Percentiles rank a stretch among this genome's conserved stretches.
Evolutionary conservation across 2,329 filamentous ascomycete genomes (phyloP).

Genomic region (Microdochium nivale): DNA sequence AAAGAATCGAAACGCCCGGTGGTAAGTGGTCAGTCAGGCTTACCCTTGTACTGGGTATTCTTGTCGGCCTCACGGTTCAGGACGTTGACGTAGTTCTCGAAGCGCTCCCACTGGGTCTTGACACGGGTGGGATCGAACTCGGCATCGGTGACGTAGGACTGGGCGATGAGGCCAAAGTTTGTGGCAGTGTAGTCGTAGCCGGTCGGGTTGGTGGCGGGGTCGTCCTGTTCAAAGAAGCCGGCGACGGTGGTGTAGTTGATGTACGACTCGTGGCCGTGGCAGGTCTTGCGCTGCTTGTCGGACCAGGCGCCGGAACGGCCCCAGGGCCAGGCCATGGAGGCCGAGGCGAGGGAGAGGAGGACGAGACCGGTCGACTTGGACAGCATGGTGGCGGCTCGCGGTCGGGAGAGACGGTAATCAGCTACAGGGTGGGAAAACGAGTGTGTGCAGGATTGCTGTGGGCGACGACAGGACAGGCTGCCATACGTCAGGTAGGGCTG

Average conservation of each 20-base stretch:
- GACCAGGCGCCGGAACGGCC: constrained; percentile 11
- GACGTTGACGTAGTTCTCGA: constrained; percentile 45
- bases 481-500: no score
- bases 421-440: not conserved
- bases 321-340: constrained; percentile 12
- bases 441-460: no score
- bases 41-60: constrained; percentile 47
- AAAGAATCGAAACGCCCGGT: no score
- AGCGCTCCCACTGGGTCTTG: constrained; percentile 57
- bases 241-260: constrained; percentile 52
- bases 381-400: constrained; percentile 7
- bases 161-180: constrained; percentile 60
- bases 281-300: constrained; percentile 6
- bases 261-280: constrained; percentile 19
- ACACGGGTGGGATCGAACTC: constrained; percentile 25
- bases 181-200: constrained; percentile 54
- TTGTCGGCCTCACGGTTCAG: constrained; percentile 39
- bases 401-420: not conserved
- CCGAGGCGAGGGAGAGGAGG: constrained; percentile 12
- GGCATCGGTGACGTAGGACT: constrained; percentile 48
- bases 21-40: not conserved
- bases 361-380: constrained; percentile 5
- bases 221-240: constrained; percentile 58
- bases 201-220: constrained; percentile 41
- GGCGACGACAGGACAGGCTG: no score